These are phyloP conservation scores for Fusarium denticulatum DNA, from an alignment of 2,329 filamentous ascomycete genomes.

Conservation along the genomic window DNA sequence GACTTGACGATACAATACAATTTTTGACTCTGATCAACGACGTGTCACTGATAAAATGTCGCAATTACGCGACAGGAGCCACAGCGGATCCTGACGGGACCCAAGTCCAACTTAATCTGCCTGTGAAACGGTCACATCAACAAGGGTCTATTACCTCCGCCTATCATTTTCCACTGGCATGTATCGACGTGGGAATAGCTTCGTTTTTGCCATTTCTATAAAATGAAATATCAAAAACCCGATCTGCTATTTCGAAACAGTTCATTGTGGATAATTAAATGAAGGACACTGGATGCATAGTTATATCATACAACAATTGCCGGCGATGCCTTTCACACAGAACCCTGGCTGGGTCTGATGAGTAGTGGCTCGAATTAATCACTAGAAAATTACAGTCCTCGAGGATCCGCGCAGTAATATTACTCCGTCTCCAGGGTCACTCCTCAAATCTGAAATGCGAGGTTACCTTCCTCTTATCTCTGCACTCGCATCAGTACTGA, in stretches of 20 bases:
- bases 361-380: background rate
- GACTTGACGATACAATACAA: background rate
- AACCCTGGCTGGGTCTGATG: background rate
- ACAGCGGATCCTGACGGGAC: constrained; percentile 10
- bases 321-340: background rate
- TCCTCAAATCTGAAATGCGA: background rate
- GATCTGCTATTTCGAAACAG: background rate
- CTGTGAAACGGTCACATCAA: constrained; percentile 22
- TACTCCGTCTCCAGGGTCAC: background rate
- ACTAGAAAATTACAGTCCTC: background rate
- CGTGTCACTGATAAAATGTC: background rate
- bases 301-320: too few relatives aligned
- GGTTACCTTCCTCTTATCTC: background rate
- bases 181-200: constrained; percentile 13
- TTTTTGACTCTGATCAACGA: background rate
- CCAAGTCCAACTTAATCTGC: constrained; percentile 23
- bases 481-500: background rate
- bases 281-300: background rate
- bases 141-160: constrained; percentile 14
- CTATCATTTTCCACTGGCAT: background rate
- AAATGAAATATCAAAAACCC: background rate
- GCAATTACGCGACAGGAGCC: background rate
- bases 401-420: background rate
- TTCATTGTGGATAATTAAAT: background rate
- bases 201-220: background rate